A percentile compares a stretch with the other conserved stretches of the same genome.
Conservation (phyloP, 768 basidiomycete genomes). For the Calocybe indica region DNA sequence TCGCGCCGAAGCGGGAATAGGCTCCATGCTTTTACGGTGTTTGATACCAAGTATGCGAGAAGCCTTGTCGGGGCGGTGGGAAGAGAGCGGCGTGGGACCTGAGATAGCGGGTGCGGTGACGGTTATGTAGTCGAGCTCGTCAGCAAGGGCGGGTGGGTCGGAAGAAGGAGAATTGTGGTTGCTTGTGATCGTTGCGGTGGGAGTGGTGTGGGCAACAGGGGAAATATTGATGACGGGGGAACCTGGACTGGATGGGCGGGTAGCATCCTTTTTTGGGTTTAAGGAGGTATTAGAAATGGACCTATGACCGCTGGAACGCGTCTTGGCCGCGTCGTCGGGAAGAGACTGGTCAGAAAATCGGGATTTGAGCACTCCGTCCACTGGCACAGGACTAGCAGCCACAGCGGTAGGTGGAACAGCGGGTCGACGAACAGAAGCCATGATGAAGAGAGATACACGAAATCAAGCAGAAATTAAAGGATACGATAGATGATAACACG, state of each 20-base stretch:
- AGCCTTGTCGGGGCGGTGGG: conserved; percentile 61
- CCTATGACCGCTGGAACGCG: neutral
- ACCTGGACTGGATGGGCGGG: conserved; percentile 24
- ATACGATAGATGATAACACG: neutral
- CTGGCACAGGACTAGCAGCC: conserved; percentile 27
- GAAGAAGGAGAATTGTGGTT: conserved; percentile 22
- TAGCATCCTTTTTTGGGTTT: conserved; percentile 25
- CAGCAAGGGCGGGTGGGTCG: conserved; percentile 45
- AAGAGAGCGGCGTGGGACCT: conserved; percentile 28
- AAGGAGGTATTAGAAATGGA: conserved; percentile 14
- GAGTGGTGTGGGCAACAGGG: conserved; percentile 22
- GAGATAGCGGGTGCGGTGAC: conserved; percentile 25
- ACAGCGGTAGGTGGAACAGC: conserved; percentile 28
- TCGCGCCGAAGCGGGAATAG: conserved; percentile 71
- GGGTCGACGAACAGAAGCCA: conserved; percentile 21
- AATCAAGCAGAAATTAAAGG: conserved; percentile 1
- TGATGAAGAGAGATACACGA: conserved; percentile 7
- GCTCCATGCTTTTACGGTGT: conserved; percentile 78
- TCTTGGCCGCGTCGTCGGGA: conserved; percentile 17
- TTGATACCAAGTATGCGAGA: conserved; percentile 71
- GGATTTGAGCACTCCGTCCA: conserved; percentile 40
- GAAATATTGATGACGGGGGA: conserved; percentile 53
- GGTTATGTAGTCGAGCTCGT: conserved; percentile 74
- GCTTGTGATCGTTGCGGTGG: conserved; percentile 16
- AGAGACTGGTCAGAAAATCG: conserved; percentile 46